These are phyloP conservation scores for Yamadazyma scolyti DNA, from an alignment of 805 yeast species.

Conservation along the genomic window DNA sequence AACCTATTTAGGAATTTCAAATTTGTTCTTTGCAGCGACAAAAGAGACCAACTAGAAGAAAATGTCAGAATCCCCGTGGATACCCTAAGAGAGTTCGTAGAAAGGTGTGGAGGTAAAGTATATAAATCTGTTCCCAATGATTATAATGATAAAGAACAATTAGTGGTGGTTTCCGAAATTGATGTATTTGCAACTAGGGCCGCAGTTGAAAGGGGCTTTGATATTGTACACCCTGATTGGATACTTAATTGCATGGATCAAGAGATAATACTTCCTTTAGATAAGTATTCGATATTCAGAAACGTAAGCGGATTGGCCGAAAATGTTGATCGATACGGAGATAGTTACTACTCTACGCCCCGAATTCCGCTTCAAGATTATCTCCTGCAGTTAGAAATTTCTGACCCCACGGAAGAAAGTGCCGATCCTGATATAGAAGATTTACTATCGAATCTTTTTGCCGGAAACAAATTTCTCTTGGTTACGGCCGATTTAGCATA, in stretches of 20 bases:
- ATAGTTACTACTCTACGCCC: constrained; percentile 43
- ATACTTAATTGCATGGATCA: constrained; percentile 57
- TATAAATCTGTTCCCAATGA: too few species aligned
- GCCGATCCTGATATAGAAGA: constrained; percentile 2
- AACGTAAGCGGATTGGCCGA: constrained; percentile 27
- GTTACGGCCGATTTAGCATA: constrained; percentile 9
- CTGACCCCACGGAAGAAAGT: not conserved
- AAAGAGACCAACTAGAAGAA: constrained; percentile 12
- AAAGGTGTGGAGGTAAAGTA: constrained; percentile 50
- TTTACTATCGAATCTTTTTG: constrained; percentile 4
- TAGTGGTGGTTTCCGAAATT: too few species aligned
- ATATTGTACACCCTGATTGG: constrained; percentile 70
- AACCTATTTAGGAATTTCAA: constrained; percentile 41
- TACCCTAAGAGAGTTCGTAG: constrained; percentile 36
- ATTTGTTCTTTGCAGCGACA: constrained; percentile 57
- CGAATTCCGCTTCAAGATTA: constrained; percentile 5
- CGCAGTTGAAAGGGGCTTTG: constrained; percentile 48
- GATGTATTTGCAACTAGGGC: too few species aligned
- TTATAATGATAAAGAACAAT: too few species aligned
- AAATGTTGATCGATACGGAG: constrained; percentile 59
- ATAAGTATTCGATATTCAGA: constrained; percentile 49
- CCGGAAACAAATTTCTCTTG: constrained; percentile 30
- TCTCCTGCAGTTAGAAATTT: constrained; percentile 1
- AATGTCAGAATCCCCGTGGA: constrained; percentile 26
- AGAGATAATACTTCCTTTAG: constrained; percentile 45